Base-by-base conservation (phyloP, 352 stramenopile genomes). In the Globisporangium alternatum region DNA sequence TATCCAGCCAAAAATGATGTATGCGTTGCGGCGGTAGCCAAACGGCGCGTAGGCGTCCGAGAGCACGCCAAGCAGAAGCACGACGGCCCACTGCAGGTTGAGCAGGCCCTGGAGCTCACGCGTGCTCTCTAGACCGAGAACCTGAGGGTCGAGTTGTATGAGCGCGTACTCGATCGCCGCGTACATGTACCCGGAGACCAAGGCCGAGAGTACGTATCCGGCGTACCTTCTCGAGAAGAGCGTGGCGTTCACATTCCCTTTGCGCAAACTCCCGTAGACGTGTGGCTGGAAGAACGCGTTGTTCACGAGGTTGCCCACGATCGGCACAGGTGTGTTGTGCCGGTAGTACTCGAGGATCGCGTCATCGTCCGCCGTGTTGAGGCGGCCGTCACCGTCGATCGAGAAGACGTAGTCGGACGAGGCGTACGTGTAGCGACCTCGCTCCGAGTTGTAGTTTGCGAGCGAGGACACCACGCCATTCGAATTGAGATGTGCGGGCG, bases 1-100 rank as follows among this genome's bases (percentile, higher is more conserved):
- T 17, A 55, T 52, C 74, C 75, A 88, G 25, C 84, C 89, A 22
- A 81, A 31, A 21, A 89, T 54, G 61, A 95, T 89, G 68, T 91
- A 95, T 9, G 81, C 73, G 64, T 91, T 93, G 44, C 85, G 70
- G 7, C 76, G 81, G 10, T 63, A 68, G 1, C 70, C 25, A 22
- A 64, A 49, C 6, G 71, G 65, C 2, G 74, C 66, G 47, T 67
- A 69, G 15, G 68, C 56, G 62, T 81, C 71, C 0, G 74, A 81
- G 48, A 73, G 21, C 2, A 75, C n/a, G 8, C 71, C 74, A 1
- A 81, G 66, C 10, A 72, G 21, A 13, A 78, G 56, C 48, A 76
- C 74, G 17, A 73, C 57, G 13, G 56, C 57, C 74, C 74, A 81
- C 62, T 76, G 60, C 12, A 81, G 61, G 9, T 57, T 56, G 8